Evolutionary conservation across 805 yeast species (phyloP).

Genomic region (Yarrowia alimentaria): DNA sequence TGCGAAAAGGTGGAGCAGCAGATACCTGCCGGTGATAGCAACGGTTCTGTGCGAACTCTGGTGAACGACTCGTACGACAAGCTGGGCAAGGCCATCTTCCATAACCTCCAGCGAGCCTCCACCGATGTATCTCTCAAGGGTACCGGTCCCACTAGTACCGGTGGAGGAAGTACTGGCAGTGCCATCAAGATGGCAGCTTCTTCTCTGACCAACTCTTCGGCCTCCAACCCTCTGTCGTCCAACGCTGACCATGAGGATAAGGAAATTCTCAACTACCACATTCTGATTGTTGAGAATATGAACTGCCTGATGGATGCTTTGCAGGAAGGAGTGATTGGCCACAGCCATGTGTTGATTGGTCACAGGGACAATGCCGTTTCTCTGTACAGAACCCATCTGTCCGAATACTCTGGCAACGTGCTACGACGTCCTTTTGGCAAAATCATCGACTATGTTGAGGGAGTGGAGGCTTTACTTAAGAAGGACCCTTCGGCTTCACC

Average conservation of each 20-base stretch:
- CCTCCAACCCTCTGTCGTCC: no score
- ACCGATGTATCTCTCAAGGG: conserved; percentile 31
- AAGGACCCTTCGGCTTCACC: conserved; percentile 45
- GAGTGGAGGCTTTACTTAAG: conserved; percentile 53
- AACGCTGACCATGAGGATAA: conserved; percentile 37
- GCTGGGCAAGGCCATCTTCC: conserved; percentile 38
- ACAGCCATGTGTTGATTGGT: conserved; percentile 20
- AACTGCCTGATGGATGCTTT: conserved; percentile 37
- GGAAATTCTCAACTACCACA: conserved; percentile 44
- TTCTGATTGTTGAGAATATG: conserved; percentile 54
- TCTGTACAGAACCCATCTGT: conserved; percentile 35
- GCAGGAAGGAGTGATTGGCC: conserved; percentile 13
- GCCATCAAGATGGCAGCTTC: conserved; percentile 19
- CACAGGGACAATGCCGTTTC: conserved; percentile 28
- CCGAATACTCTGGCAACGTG: conserved; percentile 48
- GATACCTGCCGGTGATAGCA: neutral
- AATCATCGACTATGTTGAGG: conserved; percentile 61
- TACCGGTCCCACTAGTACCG: no score
- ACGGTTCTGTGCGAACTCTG: conserved; percentile 34
- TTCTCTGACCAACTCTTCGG: conserved; percentile 20
- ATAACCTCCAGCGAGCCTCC: conserved; percentile 37
- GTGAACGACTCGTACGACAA: conserved; percentile 39
- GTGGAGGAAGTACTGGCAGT: conserved; percentile 9
- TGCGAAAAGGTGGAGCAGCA: conserved; percentile 43
- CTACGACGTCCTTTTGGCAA: conserved; percentile 62